Base-by-base conservation (phyloP, 2,329 filamentous ascomycete species). In the Diaporthe australafricana region DNA sequence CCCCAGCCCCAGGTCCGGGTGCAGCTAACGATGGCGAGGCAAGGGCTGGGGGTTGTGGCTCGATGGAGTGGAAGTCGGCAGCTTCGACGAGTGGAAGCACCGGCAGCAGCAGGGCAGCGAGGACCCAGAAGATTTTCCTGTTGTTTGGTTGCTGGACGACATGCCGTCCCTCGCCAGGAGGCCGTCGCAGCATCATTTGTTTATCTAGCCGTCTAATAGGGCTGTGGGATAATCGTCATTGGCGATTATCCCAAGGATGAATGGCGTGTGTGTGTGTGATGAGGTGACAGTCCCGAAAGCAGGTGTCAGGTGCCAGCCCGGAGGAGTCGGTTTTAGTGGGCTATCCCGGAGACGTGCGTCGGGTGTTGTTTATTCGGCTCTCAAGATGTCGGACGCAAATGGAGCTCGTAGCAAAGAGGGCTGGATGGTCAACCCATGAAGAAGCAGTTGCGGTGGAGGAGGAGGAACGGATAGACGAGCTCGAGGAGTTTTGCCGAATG, bases 181-280 rank as follows among this genome's bases (percentile, higher is more conserved):
- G 87, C 86, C 86, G 87, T 86, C 86, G 88, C 84, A 86, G 81
- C 87, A 89, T 90, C 75, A 65, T 65, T 65, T 65, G 60, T 65
- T 77, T 86, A 84, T 74, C 47, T 63, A 62, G 68, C 60, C 66
- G 66, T 72, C 70, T 74, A 72, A 53, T 42, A 55, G 70, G 42
- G 55, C 65, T 42, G 42, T 35, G 67, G 50, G 53, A 70, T 40
- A 53, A 63, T 63, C 66, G 68, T 68, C 72, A 74, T 74, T 68
- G 71, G 71, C 68, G 72, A 70, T 27, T 65, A 50, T 70, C 47
- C 48, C 55, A 22, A 22, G 16, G 42, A 27, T 7, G 56, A 25
- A 40, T n/a, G 45, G 38, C 20, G 17, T 45, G 14, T 22, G 17
- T 45, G 14, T 22, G 27, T 25, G n/a, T 7, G 45, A 50, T 11